These are phyloP conservation scores for Prunus armeniaca DNA, from an alignment of 306 rosid species.

Conservation along the genomic window DNA sequence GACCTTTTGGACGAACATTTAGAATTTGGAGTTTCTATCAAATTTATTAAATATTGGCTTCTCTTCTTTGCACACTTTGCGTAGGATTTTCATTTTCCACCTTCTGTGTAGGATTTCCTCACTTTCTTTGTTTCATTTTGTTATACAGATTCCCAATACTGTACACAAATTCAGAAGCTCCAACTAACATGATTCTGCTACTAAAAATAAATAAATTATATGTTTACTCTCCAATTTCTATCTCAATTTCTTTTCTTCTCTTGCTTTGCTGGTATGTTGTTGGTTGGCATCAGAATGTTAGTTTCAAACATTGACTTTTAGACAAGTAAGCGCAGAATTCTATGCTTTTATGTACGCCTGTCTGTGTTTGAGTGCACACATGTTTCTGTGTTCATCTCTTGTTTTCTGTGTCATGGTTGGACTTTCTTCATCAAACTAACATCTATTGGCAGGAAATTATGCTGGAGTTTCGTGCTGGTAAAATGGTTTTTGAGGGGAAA, in stretches of 20 bases:
- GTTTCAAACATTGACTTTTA: not conserved
- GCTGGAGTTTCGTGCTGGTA: constrained; percentile 94
- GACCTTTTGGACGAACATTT: not conserved
- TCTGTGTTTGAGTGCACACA: not conserved
- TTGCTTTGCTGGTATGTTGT: not conserved
- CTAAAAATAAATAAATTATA: not conserved
- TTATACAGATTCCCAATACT: not conserved
- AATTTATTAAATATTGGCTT: not conserved
- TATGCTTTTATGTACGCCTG: not conserved
- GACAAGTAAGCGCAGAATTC: not conserved
- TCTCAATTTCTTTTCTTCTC: not conserved
- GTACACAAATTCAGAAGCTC: not conserved
- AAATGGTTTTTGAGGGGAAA: constrained; percentile 72
- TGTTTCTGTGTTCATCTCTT: not conserved
- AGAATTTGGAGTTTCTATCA: not conserved
- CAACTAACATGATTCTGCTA: not conserved
- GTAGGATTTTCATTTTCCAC: not conserved
- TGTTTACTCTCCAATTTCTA: not conserved
- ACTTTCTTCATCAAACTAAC: constrained; percentile 8
- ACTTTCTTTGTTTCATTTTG: not conserved
- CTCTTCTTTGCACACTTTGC: not conserved
- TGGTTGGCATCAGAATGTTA: not conserved
- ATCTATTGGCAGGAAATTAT: constrained; percentile 58
- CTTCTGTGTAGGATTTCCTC: not conserved
- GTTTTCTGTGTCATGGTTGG: not conserved